Base-by-base conservation (phyloP, 805 yeast genomes). In the Spathaspora hagerdaliae region DNA sequence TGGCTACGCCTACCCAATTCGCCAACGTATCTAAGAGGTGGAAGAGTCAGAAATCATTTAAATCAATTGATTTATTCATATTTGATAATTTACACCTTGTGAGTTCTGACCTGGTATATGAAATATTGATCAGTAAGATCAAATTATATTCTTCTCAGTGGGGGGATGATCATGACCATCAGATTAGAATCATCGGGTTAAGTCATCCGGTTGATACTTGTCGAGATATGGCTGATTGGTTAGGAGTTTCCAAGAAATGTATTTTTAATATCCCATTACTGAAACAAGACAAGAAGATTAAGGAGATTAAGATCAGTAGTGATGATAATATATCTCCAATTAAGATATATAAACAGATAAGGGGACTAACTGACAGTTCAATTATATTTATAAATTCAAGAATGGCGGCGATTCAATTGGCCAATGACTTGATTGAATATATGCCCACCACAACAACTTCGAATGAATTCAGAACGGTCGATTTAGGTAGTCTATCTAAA, bases 201-300 rank as follows among this genome's bases (percentile, higher is more conserved):
- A 73, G 87, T 0, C 73, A 81, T 0, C 80, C 96, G 1, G 60
- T 92, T 35, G 81, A 94, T 0, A 86, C 83, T 57, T 87, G 85
- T 3, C 73, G 79, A 42, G 96, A 88, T 51, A 64, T 91, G 47
- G 92, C 87, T 1, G 87, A 84, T 44, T 94, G 98, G 97, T 63
- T 94, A 27, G 96, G 94, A 2, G 83, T 85, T 26, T 54, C 74
- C 1, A 83, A 81, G 54, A 67, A 63, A 15, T 72, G 80, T 41
- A 72, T 83, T 6, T 88, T 73, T 68, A 90, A 89, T 55, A 90
- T 85, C 59, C 75, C 81, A 13, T 82, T 95, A 0, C 68, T 68
- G 41, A 83, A 81, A 38, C 70, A 92, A 46, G 66, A 70, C 7
- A 58, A 66, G 37, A 81, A 86, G 3, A 54, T 88, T 11, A 79